These are phyloP conservation scores for Colletotrichum plurivorum DNA, from an alignment of 2,329 filamentous ascomycete genomes.

Conservation along the genomic window DNA sequence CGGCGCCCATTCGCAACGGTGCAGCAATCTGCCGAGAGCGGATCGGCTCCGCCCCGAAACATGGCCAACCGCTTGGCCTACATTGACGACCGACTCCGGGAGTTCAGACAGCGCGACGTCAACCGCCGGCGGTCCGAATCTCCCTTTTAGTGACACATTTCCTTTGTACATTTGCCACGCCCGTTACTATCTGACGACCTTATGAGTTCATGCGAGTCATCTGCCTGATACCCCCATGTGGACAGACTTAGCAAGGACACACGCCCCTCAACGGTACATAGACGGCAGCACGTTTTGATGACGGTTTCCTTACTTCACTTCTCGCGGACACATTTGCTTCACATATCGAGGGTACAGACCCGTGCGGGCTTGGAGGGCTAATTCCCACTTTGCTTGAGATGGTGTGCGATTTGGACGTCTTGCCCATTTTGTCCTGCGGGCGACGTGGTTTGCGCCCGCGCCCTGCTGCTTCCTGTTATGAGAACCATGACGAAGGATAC, in stretches of 20 bases:
- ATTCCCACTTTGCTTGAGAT: conserved; percentile 30
- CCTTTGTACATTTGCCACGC: conserved; percentile 44
- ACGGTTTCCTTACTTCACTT: conserved; percentile 33
- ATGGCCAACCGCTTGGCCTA: conserved; percentile 69
- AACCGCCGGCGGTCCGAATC: conserved; percentile 64
- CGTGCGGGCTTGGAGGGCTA: conserved; percentile 34
- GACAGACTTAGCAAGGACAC: conserved; percentile 38
- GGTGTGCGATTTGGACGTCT: conserved; percentile 27
- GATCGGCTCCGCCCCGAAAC: conserved; percentile 56
- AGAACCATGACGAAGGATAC: conserved; percentile 38
- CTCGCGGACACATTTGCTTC: conserved; percentile 38
- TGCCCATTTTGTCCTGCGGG: conserved; percentile 6
- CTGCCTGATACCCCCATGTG: conserved; percentile 34
- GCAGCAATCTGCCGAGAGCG: conserved; percentile 60
- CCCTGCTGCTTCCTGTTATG: conserved; percentile 24
- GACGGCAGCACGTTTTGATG: conserved; percentile 40
- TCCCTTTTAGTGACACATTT: conserved; percentile 55
- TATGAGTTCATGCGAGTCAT: conserved; percentile 36
- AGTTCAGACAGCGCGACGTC: conserved; percentile 62
- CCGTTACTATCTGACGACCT: conserved; percentile 38
- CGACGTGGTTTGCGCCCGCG: conserved; percentile 13
- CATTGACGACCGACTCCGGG: conserved; percentile 70
- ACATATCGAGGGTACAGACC: conserved; percentile 33
- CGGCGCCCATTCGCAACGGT: conserved; percentile 71
- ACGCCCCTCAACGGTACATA: conserved; percentile 35